Evolutionary conservation across 1,284 basidiomycete species (phyloP).

Genomic region (Leccinum insigne): DNA sequence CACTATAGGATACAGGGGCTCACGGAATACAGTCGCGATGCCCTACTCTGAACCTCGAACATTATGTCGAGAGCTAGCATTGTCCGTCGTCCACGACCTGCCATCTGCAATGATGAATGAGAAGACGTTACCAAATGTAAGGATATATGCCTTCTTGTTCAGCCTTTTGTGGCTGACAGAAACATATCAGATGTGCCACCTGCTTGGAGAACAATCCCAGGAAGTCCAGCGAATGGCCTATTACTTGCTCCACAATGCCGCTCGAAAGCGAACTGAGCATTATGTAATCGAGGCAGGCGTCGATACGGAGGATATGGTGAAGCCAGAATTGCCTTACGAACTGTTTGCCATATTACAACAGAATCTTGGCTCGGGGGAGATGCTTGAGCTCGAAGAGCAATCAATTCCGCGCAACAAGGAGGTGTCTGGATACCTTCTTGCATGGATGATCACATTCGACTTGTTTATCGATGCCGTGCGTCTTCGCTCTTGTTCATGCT

Average conservation of each 20-base stretch:
- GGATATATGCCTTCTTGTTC: conserved; percentile 9
- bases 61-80: conserved; percentile 63
- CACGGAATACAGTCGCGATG: conserved; percentile 17
- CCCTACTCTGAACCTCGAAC: conserved; percentile 61
- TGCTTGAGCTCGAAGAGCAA: conserved; percentile 35
- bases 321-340: conserved; percentile 61
- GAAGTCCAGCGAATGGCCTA: conserved; percentile 75
- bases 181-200: conserved; percentile 64
- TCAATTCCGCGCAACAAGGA: conserved; percentile 23
- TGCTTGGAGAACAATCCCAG: conserved; percentile 65
- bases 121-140: conserved; percentile 63
- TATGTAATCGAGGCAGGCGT: conserved; percentile 87
- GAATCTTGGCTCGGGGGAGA: conserved; percentile 42
- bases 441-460: conserved; percentile 91
- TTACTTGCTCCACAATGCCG: conserved; percentile 60
- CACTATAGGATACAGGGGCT: not conserved
- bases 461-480: conserved; percentile 85
- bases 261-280: conserved; percentile 70
- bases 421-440: conserved; percentile 70
- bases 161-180: not conserved
- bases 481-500: conserved; percentile 11
- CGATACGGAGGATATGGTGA: conserved; percentile 53
- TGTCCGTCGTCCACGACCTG: conserved; percentile 68
- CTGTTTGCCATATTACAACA: conserved; percentile 65
- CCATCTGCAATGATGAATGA: conserved; percentile 65